These are phyloP conservation scores for Biscogniauxia mediterranea DNA, from an alignment of 2,329 filamentous ascomycete species.

Conservation along the genomic window DNA sequence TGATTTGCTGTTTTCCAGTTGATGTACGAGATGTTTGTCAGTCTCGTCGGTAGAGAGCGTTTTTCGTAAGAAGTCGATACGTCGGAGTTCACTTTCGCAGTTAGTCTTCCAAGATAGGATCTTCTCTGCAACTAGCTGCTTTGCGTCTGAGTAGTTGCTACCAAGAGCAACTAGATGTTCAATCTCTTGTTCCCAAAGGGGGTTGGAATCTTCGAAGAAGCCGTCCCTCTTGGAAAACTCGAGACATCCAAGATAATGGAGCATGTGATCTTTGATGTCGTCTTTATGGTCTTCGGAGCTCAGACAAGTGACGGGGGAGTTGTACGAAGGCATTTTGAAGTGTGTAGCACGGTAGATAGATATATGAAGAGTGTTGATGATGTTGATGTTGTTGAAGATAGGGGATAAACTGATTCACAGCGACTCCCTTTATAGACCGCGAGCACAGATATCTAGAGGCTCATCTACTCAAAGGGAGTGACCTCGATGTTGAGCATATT, in stretches of 20 bases:
- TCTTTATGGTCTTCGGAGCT: slow-evolving; percentile 16
- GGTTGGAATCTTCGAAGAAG: slow-evolving; percentile 9
- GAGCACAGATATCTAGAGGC: background rate
- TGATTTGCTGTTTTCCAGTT: slow-evolving; percentile 3
- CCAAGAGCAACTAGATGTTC: slow-evolving; percentile 3
- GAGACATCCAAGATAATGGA: slow-evolving; percentile 27
- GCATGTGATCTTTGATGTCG: slow-evolving; percentile 22
- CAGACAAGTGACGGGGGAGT: slow-evolving; percentile 10
- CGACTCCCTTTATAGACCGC: background rate
- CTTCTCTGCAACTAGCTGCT: slow-evolving; percentile 4
- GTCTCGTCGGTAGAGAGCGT: slow-evolving; percentile 9
- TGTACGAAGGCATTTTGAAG: background rate
- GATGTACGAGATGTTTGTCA: slow-evolving; percentile 16
- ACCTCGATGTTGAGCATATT: background rate
- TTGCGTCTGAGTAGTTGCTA: background rate
- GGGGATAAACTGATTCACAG: background rate
- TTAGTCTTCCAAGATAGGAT: slow-evolving; percentile 14
- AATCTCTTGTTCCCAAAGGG: slow-evolving; percentile 12
- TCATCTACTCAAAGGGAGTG: no score
- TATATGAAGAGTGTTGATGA: background rate
- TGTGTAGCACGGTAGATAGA: background rate
- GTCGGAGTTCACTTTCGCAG: slow-evolving; percentile 17
- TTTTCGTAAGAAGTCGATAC: slow-evolving; percentile 21
- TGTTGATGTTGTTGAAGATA: background rate
- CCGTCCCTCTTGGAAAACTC: slow-evolving; percentile 12